Evolutionary conservation across 805 yeast species (phyloP), one percentile per base, ranked within the genome.

Genomic region (Vanderwaltozyma polyspora): DNA sequence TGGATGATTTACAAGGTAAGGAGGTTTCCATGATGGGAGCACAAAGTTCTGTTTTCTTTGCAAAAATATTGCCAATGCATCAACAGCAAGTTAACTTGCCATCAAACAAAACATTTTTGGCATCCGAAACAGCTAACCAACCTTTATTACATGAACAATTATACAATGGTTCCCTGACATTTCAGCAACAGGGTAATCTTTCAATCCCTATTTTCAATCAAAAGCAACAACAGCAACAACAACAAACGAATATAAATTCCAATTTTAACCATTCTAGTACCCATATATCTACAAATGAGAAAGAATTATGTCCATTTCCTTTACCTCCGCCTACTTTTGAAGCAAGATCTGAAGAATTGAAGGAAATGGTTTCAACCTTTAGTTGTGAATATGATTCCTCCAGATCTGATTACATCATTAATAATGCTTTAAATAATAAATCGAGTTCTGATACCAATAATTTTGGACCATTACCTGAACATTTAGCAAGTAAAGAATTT

Each of bases 21-120:
- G 95, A 89, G 49, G 66, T 89, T 26, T 58, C 63, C 1, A 71
- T 76, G 40, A 83, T 89, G 2, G 94, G 94, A 3, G 67, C 72
- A 18, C 74, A 79, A 13, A 74, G 91, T 52, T 64, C 74, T 26
- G 83, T 85, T 25, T 83, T 87, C 0, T 91, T 85, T 66, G 96
- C 95, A 3, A 82, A 79, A 49, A 71, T 85, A 22, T 48, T 57
- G 45, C 70, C 60, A 25, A 52, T 46, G 53, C 58, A 54, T 40
- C 42, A 46, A 38, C 59, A 51, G 39, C 45, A 48, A 25, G 19
- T 9, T 8, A 2, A 17, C 10, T 5, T 28, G 4, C 32, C 30
- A 31, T 25, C 29, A 25, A 35, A 32, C n/a, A 19, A 25, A 12
- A 28, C 26, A 8, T 24, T 38, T 14, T 16, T 39, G 5, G 27